Conservation (phyloP, 139 green algal species). For the Tetraselmis striata region DNA sequence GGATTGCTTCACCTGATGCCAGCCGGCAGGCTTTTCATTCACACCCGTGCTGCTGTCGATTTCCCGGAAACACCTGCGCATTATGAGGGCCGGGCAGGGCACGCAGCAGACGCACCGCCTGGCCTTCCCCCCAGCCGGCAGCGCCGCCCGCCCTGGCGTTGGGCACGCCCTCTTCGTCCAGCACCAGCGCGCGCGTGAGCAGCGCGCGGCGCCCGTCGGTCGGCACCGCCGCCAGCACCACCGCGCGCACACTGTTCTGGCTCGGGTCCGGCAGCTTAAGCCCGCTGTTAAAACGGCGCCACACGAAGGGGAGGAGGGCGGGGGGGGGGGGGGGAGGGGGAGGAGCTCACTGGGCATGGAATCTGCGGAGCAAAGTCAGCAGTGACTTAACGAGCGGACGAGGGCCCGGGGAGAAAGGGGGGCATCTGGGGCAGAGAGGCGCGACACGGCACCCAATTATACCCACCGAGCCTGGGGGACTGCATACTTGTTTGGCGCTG, state of each 20-base stretch:
- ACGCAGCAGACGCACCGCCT: neutral
- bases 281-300: slow-evolving; percentile 14
- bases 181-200: neutral
- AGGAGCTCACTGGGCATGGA: neutral
- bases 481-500: no score
- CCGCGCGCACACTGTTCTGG: slow-evolving; percentile 8
- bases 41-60: no score
- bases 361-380: slow-evolving; percentile 31
- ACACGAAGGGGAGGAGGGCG: slow-evolving; percentile 17
- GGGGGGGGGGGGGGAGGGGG: neutral
- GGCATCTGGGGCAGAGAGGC: no score
- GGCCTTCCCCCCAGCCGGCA: neutral
- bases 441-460: no score
- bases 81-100: no score
- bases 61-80: no score
- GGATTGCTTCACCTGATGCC: no score
- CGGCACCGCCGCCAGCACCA: slow-evolving; percentile 23
- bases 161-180: neutral
- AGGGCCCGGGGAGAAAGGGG: no score
- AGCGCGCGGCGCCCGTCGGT: neutral
- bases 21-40: no score
- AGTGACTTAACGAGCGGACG: no score
- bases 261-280: slow-evolving; percentile 1
- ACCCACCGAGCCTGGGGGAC: no score
- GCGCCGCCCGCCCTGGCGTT: no score